phyloP scores from a whole-genome alignment of 2,329 filamentous ascomycete species.

The Zymoseptoria passerinii region DNA sequence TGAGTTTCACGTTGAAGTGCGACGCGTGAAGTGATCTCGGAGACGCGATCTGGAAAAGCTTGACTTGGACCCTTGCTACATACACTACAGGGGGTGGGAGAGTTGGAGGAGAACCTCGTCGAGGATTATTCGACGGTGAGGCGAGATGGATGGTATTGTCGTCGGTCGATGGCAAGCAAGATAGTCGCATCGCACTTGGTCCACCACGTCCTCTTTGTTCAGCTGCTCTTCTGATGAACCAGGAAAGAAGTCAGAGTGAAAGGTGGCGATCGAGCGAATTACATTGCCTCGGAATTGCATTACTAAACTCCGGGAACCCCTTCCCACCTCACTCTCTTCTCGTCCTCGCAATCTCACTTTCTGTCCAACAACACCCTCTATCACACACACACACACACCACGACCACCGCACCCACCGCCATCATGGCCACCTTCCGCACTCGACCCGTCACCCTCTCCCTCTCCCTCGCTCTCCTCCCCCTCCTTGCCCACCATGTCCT shows the following conservation, averaged over 20 bases:
- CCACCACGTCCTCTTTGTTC: background rate
- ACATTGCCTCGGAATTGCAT: background rate
- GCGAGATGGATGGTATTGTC: too few relatives aligned
- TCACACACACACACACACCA: too few relatives aligned
- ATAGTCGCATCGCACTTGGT: background rate
- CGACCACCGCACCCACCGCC: background rate
- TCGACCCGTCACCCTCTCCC: constrained; percentile 9
- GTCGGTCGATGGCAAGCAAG: too few relatives aligned
- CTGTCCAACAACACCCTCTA: background rate
- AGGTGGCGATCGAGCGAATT: background rate
- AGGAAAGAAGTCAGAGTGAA: background rate
- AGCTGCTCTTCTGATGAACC: background rate
- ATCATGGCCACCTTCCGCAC: constrained; percentile 22
- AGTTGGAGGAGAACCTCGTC: background rate
- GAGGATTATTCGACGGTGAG: background rate
- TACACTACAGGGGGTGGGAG: too few relatives aligned
- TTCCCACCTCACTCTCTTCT: background rate
- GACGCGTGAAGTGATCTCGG: constrained; percentile 3
- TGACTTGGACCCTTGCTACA: background rate
- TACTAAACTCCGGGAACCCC: background rate
- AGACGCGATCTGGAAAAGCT: background rate
- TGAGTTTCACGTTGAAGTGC: background rate
- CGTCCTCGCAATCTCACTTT: background rate
- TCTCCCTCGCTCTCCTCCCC: constrained; percentile 6
- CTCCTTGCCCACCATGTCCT: constrained; percentile 9